phyloP scores from a whole-genome alignment of 2,329 filamentous ascomycete genomes.

The Penicillium frequentans region DNA sequence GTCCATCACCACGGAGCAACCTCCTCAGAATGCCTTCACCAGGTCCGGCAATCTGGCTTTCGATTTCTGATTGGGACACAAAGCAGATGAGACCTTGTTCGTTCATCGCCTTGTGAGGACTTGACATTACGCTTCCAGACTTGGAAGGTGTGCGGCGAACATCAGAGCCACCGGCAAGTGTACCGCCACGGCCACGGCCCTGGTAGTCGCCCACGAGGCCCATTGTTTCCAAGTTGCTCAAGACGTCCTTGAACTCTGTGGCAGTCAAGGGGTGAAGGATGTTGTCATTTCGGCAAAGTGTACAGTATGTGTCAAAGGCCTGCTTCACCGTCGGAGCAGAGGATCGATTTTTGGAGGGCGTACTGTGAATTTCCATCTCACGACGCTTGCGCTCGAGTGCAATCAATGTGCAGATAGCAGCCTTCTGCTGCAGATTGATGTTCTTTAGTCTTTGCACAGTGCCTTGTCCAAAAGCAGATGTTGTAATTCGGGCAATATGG shows the following conservation, averaged over 20 bases:
- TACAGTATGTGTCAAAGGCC: conserved; percentile 79
- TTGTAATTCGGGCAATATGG: conserved; percentile 88
- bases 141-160: conserved; percentile 68
- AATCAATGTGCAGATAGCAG: conserved; percentile 82
- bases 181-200: conserved; percentile 69
- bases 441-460: conserved; percentile 79
- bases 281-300: conserved; percentile 82
- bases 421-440: conserved; percentile 95
- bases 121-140: conserved; percentile 59
- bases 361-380: conserved; percentile 44
- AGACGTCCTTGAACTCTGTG: conserved; percentile 91
- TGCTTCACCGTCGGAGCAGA: conserved; percentile 77
- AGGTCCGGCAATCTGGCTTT: conserved; percentile 63
- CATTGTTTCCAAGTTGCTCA: conserved; percentile 84
- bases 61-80: conserved; percentile 77
- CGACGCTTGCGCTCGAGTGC: conserved; percentile 74
- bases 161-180: conserved; percentile 46
- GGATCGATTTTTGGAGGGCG: conserved; percentile 61
- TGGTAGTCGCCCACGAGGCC: conserved; percentile 72
- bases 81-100: conserved; percentile 78
- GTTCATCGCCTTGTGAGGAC: conserved; percentile 58
- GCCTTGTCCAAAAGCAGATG: conserved; percentile 86
- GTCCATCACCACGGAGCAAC: conserved; percentile 39
- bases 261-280: conserved; percentile 83
- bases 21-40: conserved; percentile 48